Conservation (phyloP, 2,329 filamentous ascomycete species). For the Myotisia sp. region DNA sequence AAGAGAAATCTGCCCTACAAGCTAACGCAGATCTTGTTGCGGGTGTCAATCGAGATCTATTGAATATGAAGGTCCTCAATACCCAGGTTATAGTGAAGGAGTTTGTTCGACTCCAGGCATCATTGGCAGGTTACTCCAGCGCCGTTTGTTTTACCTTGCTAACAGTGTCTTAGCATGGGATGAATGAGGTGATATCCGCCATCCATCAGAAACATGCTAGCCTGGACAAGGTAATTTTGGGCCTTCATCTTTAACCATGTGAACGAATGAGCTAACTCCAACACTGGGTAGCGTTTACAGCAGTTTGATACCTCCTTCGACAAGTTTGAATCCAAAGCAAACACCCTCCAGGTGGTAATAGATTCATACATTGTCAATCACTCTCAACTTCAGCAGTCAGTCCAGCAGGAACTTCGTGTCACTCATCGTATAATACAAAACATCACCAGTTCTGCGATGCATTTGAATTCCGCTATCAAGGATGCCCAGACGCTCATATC, state of each 20-base stretch:
- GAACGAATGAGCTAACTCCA: slow-evolving; percentile 10
- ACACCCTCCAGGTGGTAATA: slow-evolving; percentile 22
- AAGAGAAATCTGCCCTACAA: slow-evolving; percentile 18
- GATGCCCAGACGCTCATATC: slow-evolving; percentile 9
- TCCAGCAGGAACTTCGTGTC: slow-evolving; percentile 13
- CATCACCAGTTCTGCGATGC: slow-evolving; percentile 13
- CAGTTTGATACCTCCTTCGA: slow-evolving; percentile 22
- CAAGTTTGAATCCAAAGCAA: slow-evolving; percentile 21
- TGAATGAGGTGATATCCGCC: slow-evolving; percentile 12
- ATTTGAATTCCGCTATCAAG: slow-evolving; percentile 13
- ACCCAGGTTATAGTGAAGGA: slow-evolving; percentile 18
- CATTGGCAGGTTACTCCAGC: slow-evolving; percentile 19
- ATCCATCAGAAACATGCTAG: slow-evolving; percentile 21
- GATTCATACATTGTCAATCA: slow-evolving; percentile 21
- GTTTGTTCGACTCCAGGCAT: slow-evolving; percentile 21
- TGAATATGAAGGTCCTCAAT: slow-evolving; percentile 20
- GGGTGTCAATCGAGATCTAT: slow-evolving; percentile 21
- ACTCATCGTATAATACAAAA: slow-evolving; percentile 14
- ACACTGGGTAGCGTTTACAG: slow-evolving; percentile 22
- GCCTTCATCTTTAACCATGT: neutral
- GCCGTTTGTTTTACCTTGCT: neutral
- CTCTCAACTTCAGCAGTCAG: slow-evolving; percentile 12
- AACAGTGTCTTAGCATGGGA: slow-evolving; percentile 10
- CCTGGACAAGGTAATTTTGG: slow-evolving; percentile 21
- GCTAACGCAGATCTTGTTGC: slow-evolving; percentile 19